phyloP scores from a whole-genome alignment of 192 early-diverging fungal genomes.

The Umbelopsis sp. region DNA sequence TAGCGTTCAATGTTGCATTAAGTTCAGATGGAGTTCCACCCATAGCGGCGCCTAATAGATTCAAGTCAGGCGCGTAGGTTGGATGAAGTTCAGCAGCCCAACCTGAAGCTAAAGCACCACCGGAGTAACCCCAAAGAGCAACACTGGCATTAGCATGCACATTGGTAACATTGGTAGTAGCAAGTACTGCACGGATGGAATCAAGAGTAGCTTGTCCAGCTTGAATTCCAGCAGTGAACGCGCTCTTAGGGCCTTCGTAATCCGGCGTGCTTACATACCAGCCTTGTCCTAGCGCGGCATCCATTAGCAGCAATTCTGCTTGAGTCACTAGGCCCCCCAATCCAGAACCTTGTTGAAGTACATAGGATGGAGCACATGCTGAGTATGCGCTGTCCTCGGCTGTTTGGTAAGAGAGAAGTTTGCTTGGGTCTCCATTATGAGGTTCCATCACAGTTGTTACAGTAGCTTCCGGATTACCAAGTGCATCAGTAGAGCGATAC shows the following conservation, averaged over 20 bases:
- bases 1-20: slow-evolving; percentile 21
- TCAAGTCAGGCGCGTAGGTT: slow-evolving; percentile 20
- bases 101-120: slow-evolving; percentile 15
- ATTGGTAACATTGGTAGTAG: slow-evolving; percentile 3
- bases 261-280: slow-evolving; percentile 20
- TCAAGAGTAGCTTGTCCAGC: slow-evolving; percentile 23
- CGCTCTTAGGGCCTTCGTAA: slow-evolving; percentile 16
- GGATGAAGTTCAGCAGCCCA: slow-evolving; percentile 25
- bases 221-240: slow-evolving; percentile 19
- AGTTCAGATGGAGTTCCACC: slow-evolving; percentile 24
- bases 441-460: slow-evolving; percentile 22
- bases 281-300: slow-evolving; percentile 8
- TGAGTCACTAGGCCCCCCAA: slow-evolving; percentile 1
- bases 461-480: slow-evolving; percentile 8
- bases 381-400: slow-evolving; percentile 14
- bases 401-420: slow-evolving; percentile 18
- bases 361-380: slow-evolving; percentile 7
- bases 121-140: slow-evolving; percentile 24
- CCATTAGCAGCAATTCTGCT: slow-evolving; percentile 19
- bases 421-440: slow-evolving; percentile 15
- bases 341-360: background rate
- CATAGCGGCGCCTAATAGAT: slow-evolving; percentile 18
- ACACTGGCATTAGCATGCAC: background rate
- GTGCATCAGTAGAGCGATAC: slow-evolving; percentile 15
- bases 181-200: slow-evolving; percentile 3